Evolutionary conservation across 306 rosid species (phyloP), one percentile per base, ranked within the genome.

Genomic region (Abrus pulchellus): DNA sequence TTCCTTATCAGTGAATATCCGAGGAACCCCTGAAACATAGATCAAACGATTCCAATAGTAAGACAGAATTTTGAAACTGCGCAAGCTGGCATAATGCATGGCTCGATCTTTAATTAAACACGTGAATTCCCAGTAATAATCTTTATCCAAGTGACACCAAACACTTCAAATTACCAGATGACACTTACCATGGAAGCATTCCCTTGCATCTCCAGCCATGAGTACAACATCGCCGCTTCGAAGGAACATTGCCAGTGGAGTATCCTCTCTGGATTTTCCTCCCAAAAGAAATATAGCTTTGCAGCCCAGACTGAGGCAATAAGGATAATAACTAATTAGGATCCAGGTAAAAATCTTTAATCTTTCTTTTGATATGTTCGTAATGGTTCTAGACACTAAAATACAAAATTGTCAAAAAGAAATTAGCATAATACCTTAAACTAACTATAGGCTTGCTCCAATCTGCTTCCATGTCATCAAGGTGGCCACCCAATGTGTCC

Each of bases 401-500:
- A 52, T 40, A 12, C 44, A 61, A 62, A 43, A 44, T 20, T 56
- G 11, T 13, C 14, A 27, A 32, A 47, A 74, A 43, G 44, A 70
- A 74, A 30, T 14, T 53, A 54, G 68, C 53, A 50, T 43, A 40
- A 64, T 86, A 95, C 97, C 98, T 95, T 89, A 95, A 75, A 89
- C 98, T 95, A 34, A 95, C 92, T 63, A 91, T 90, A 59, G 98
- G 98, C 80, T 82, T 89, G 81, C 93, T 91, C 98, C 98, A 95
- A 84, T 95, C 98, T 27, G 85, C 91, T 89, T 93, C 99, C 98
- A 93, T 95, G 85, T 93, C 99, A 86, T 95, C 98, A 78, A 95
- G 96, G 88, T 95, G 97, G 69, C 98, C 99, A 32, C 99, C 98
- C 34, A 95, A 90, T 20, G 90, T 82, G 85, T 95, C 99, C 30